These are phyloP conservation scores for Didymella segeticola DNA, from an alignment of 2,329 filamentous ascomycete species.

Conservation along the genomic window DNA sequence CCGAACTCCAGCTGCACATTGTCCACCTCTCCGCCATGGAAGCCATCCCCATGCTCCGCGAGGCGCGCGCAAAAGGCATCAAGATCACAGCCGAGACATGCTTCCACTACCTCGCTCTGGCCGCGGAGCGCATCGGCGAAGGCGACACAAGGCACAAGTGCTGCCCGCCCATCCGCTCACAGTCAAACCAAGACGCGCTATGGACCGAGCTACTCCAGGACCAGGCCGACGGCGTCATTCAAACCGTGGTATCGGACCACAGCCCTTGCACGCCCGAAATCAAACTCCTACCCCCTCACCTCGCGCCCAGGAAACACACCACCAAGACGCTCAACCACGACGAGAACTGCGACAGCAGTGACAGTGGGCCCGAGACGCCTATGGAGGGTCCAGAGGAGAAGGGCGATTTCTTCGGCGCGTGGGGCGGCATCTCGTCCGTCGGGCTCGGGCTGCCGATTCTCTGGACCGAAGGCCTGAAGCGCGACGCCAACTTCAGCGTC, in stretches of 20 bases:
- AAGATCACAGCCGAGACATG: constrained; percentile 94
- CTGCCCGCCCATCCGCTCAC: constrained; percentile 87
- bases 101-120: constrained; percentile 90
- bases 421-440: constrained; percentile 95
- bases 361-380: constrained; percentile 36
- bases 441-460: constrained; percentile 91
- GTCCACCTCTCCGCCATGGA: constrained; percentile 91
- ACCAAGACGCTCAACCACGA: constrained; percentile 42
- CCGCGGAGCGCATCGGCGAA: constrained; percentile 79
- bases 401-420: constrained; percentile 94
- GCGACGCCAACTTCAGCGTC: constrained; percentile 64
- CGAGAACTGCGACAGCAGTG: constrained; percentile 45
- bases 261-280: constrained; percentile 94
- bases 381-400: constrained; percentile 50
- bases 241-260: constrained; percentile 93
- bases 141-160: constrained; percentile 95
- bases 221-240: constrained; percentile 75
- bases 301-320: constrained; percentile 59
- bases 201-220: constrained; percentile 76
- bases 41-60: constrained; percentile 79
- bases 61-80: constrained; percentile 74
- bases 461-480: constrained; percentile 74
- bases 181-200: constrained; percentile 80
- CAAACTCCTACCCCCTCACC: constrained; percentile 79
- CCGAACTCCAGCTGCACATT: constrained; percentile 85